phyloP scores from a whole-genome alignment of 164 flowering plant species.

The Brasenia schreberi region DNA sequence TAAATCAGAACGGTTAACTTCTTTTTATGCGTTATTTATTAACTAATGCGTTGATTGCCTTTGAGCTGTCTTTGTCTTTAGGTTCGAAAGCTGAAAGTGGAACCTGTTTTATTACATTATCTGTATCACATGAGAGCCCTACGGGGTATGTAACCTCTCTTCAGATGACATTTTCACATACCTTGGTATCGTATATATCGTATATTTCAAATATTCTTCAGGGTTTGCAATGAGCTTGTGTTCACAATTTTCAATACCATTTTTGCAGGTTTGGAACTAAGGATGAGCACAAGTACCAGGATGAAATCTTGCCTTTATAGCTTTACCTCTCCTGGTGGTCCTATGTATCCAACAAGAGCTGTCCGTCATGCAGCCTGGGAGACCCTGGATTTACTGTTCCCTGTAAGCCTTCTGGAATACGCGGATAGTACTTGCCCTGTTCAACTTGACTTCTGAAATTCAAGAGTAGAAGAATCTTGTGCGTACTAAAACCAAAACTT shows the following conservation, averaged over 20 bases:
- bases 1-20: conserved; percentile 9
- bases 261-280: conserved; percentile 68
- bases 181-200: too few species aligned
- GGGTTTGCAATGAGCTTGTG: too few species aligned
- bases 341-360: conserved; percentile 95
- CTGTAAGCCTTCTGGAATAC: conserved; percentile 40
- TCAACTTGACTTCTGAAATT: too few species aligned
- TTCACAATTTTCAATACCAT: neutral
- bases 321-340: conserved; percentile 98
- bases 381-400: conserved; percentile 73
- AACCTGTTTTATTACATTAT: conserved; percentile 89
- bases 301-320: conserved; percentile 94
- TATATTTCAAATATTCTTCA: too few species aligned
- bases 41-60: too few species aligned
- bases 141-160: conserved; percentile 33
- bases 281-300: conserved; percentile 91
- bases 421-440: neutral
- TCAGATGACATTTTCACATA: neutral
- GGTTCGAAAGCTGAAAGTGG: conserved; percentile 94
- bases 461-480: too few species aligned
- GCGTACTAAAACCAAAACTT: too few species aligned
- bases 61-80: conserved; percentile 9
- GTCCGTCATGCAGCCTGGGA: conserved; percentile 99
- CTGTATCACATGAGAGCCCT: conserved; percentile 63
- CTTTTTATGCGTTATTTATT: neutral